phyloP scores from a whole-genome alignment of 73 alveolate species.

The Tetrahymena elliotti region DNA sequence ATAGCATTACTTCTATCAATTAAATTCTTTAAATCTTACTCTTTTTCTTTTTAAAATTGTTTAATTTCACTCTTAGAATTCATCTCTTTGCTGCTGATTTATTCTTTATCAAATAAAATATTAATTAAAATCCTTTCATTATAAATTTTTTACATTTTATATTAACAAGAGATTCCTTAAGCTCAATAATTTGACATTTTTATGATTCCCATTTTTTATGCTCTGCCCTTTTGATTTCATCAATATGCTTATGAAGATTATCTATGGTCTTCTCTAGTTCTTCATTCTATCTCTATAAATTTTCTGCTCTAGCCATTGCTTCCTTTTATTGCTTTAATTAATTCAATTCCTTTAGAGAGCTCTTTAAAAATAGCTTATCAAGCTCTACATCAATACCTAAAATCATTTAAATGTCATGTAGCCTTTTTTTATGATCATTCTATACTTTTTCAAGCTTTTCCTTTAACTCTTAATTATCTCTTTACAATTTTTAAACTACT shows the following conservation, averaged over 20 bases:
- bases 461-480: constrained; percentile 24
- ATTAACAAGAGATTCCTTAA: background rate
- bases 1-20: background rate
- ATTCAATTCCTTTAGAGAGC: constrained; percentile 13
- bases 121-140: background rate
- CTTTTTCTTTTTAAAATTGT: constrained; percentile 5
- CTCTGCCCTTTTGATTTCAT: background rate
- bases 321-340: constrained; percentile 19
- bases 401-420: constrained; percentile 19
- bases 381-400: constrained; percentile 31
- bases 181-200: constrained; percentile 5
- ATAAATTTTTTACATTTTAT: background rate
- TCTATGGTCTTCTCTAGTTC: constrained; percentile 22
- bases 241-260: constrained; percentile 5
- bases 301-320: constrained; percentile 13
- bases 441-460: constrained; percentile 6
- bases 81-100: constrained; percentile 11
- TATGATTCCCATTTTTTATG: background rate
- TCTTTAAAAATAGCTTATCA: constrained; percentile 14
- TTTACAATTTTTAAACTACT: constrained; percentile 2
- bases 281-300: background rate
- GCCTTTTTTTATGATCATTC: constrained; percentile 21
- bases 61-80: constrained; percentile 2
- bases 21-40: background rate
- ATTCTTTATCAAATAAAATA: background rate